Evolutionary conservation across 1,284 basidiomycete species (phyloP), one percentile per base, ranked within the genome.

Genomic region (Pascua guehoae): DNA sequence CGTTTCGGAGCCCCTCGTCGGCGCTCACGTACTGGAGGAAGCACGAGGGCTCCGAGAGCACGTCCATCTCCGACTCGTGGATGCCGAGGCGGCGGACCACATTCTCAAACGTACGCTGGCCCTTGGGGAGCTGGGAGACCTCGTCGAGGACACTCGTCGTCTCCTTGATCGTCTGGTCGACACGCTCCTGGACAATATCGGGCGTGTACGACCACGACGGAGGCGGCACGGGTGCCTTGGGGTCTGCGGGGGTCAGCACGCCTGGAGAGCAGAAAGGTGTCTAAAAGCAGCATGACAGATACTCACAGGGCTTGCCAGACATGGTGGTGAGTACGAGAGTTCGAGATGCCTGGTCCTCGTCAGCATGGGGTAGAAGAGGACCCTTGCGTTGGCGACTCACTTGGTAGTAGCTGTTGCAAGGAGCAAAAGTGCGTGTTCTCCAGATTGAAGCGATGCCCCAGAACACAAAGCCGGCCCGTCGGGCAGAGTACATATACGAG

Each of bases 11-110:
- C 2, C 36, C 57, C 47, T 56, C 57, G 57, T 59, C 57, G 18
- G 49, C 18, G 61, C 53, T 54, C 42, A 59, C 61, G 38, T 62
- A 58, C 52, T 56, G 52, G 18, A 62, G 54, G 57, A 62, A 62
- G 24, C 53, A 49, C 10, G 51, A 40, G 1, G 54, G 57, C 41
- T 56, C 51, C 12, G 49, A 38, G n/a, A 18, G 15, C 36, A 39
- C 47, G 38, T 58, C 61, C 32, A 41, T 41, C 18, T 43, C 24
- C 18, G 46, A 37, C 41, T 59, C 54, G 42, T 62, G 36, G 41
- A 45, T 39, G 8, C 47, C 57, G 42, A 59, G 45, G 46, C 50
- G 57, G 40, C 61, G 61, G 9, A 54, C 49, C 4, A 56, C 57
- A 5, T n/a, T 36, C 47, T 62, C 61, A 24, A 57, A 62, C 1